Evolutionary conservation across 805 yeast species (phyloP), one percentile per base, ranked within the genome.

Genomic region (Suhomyces sp.): DNA sequence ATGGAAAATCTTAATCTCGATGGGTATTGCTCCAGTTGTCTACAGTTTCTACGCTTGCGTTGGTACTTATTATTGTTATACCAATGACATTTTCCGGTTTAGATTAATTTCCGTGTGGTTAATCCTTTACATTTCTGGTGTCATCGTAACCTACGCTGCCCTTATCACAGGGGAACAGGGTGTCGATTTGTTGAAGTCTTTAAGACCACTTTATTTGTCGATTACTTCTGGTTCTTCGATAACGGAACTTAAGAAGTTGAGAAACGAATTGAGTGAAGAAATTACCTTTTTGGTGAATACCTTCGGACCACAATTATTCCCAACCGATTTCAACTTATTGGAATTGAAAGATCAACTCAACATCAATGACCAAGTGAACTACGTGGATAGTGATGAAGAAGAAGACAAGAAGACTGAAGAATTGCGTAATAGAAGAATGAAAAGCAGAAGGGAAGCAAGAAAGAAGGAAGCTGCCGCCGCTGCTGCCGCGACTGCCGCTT

Each of bases 111-210:
- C 75, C 40, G 47, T 75, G 27, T 60, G 73, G 48, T 60, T 81
- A 16, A 34, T 51, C 11, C 52, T 66, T 20, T 85, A 86, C 58
- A 48, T 79, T n/a, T 60, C 78, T 15, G 81, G 93, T 35, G 87
- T 76, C 1, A 55, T 73, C 19, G 79, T 91, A 11, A 86, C 97
- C 0, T 91, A 86, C 52, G 80, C 95, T n/a, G 96, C 98, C 0
- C 71, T 93, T 47, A 71, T 87, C 18, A 79, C 88, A 39, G 98
- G 98, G 35, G 98, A 93, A 54, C 83, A 81, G 40, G 98, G 98
- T 22, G 74, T 87, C 79, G 98, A 91, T 55, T 72, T 85, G 31
- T 74, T 83, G 56, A 88, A 88, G 54, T 81, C 95, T 3, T 64
- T 91, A 37, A 74, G 88, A 46, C 96, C 98, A 1, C 63, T 91